These are phyloP conservation scores for Eutrema japonicum DNA, from an alignment of 345 rosid species.

Conservation along the genomic window DNA sequence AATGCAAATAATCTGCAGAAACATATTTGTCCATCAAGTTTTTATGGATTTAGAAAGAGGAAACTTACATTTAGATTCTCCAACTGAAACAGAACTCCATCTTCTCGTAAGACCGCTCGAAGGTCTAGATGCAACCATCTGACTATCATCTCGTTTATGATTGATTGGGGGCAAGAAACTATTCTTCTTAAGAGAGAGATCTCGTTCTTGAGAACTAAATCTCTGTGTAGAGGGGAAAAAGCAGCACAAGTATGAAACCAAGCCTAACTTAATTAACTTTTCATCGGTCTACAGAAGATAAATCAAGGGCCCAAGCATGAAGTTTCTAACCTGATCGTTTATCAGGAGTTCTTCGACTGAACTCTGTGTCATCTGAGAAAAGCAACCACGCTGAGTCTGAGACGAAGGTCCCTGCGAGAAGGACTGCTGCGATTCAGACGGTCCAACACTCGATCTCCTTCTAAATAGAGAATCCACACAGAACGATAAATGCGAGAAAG, in stretches of 20 bases:
- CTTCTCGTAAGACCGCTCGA: constrained; percentile 55
- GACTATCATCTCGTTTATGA: constrained; percentile 65
- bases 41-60: background rate
- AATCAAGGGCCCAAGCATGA: background rate
- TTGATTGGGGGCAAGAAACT: constrained; percentile 56
- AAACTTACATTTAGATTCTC: constrained; percentile 60
- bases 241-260: constrained; percentile 25
- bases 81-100: constrained; percentile 59
- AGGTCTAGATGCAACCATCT: constrained; percentile 59
- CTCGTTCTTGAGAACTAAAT: constrained; percentile 73
- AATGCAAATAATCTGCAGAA: background rate
- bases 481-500: background rate
- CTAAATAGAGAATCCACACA: constrained; percentile 16
- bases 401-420: constrained; percentile 85
- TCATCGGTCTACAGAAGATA: background rate
- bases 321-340: constrained; percentile 60
- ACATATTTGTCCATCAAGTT: background rate
- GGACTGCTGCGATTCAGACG: constrained; percentile 71
- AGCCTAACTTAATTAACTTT: background rate
- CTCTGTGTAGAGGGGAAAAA: constrained; percentile 54
- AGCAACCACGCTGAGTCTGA: constrained; percentile 81
- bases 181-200: constrained; percentile 55
- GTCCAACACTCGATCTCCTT: constrained; percentile 62
- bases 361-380: constrained; percentile 83
- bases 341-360: constrained; percentile 63